Evolutionary conservation across 352 stramenopile species (phyloP).

Genomic region (Phytophthora pseudosyringae): DNA sequence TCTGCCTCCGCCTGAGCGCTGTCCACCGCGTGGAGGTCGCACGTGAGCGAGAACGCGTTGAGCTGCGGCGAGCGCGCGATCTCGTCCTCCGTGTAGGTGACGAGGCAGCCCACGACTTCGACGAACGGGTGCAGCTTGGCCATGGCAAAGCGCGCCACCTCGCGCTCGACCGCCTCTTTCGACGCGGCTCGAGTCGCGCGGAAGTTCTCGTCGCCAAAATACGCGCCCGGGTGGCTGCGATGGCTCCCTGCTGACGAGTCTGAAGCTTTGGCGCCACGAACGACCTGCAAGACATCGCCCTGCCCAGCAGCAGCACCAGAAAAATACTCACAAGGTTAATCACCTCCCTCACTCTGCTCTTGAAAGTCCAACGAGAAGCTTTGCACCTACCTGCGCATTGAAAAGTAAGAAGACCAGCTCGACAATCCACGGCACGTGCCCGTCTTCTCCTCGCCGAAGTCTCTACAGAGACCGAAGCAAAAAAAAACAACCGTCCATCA

Average conservation of each 20-base stretch:
- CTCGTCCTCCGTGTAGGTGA: constrained; percentile 56
- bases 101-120: constrained; percentile 53
- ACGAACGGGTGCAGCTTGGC: constrained; percentile 51
- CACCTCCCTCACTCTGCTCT: not conserved
- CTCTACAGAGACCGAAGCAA: constrained; percentile 19
- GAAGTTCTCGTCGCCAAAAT: constrained; percentile 47
- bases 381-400: constrained; percentile 48
- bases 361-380: too few species aligned
- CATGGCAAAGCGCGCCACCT: constrained; percentile 47
- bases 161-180: constrained; percentile 53
- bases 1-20: constrained; percentile 33
- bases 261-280: constrained; percentile 30
- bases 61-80: constrained; percentile 49
- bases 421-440: constrained; percentile 46
- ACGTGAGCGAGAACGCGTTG: constrained; percentile 56
- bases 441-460: constrained; percentile 42
- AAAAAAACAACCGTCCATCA: not conserved
- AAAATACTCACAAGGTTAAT: not conserved
- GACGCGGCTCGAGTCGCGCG: constrained; percentile 37
- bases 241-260: not conserved
- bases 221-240: constrained; percentile 11
- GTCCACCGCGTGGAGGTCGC: constrained; percentile 40
- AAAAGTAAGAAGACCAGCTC: constrained; percentile 62
- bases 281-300: constrained; percentile 55
- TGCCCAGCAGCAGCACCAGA: constrained; percentile 4